Base-by-base conservation (phyloP, 2,329 filamentous ascomycete species). In the Lecanosticta acicola region DNA sequence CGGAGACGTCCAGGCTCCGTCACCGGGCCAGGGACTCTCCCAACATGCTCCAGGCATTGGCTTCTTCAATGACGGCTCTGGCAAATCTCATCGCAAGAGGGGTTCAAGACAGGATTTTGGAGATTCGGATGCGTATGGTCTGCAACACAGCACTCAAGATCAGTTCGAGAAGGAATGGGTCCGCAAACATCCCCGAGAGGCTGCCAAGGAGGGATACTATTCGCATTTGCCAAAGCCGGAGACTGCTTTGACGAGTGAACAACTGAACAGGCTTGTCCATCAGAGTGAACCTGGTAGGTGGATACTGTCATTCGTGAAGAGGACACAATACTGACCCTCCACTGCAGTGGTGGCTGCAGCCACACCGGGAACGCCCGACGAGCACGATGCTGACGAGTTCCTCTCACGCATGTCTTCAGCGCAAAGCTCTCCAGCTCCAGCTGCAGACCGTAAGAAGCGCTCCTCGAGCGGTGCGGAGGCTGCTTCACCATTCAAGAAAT, bases 1-100 rank as follows among this genome's bases (percentile, higher is more conserved):
- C 35, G 93, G 93, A 51, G 91, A 97, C 64, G 93, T 97, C 8
- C 93, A 98, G 70, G 93, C 93, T 11, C 93, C 93, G 2, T 93
- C 90, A 2, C 89, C 90, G 1, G 79, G 81, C 2, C 84, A 83
- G 7, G 71, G 68, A 48, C 60, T 62, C 13, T 56, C 66, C 41
- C 60, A 66, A 39, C 71, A 62, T 46, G 52, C 65, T 33, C 58
- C 69, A 29, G 72, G 72, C 32, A 67, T 77, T 59, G 75, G 74
- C 26, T 78, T 76, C 61, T 75, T 73, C 61, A 73, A 74, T 46
- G 74, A 79, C 53, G 73, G 72, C 62, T 74, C 63, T 63, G 19
- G 44, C 54, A 85, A 90, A 61, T 72, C 76, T 51, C 71, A 75
- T 47, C 82, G 88, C 52, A 87, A 80, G 68, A 80, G 78, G 49